Base-by-base conservation (phyloP, 148 eudicot genomes). In the Spergularia marina region DNA sequence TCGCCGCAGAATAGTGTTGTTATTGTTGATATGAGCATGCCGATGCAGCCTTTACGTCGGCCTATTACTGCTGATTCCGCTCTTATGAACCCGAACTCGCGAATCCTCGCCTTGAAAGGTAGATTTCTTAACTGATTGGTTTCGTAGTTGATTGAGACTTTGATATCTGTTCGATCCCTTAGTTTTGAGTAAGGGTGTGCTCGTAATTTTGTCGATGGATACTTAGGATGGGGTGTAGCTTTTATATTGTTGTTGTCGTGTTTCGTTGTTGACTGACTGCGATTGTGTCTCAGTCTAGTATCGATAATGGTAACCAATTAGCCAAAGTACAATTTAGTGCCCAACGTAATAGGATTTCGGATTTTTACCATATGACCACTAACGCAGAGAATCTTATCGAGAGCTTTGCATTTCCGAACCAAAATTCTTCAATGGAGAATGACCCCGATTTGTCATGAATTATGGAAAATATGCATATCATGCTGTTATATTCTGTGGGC, bases 51-150 rank as follows among this genome's bases (percentile, higher is more conserved):
- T 7, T 82, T 94, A 82, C 84, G 98, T 78, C 81, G 98, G 78
- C 97, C 98, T 8, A 94, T 94, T 58, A 94, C 98, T 7, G 98
- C 98, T 0, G 98, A 94, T 66, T 94, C 98, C 11, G 97, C 98
- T 61, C 87, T 94, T 55, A 94, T 94, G 98, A 94, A 94, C 81
- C 98, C 98, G 0, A 88, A 86, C 81, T 72, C 94, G 17, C 85
- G 89, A 82, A 90, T 94, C 65, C 84, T 94, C 10, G 98, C 98
- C 23, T 88, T 94, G 49, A 94, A 94, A 90, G 98, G 98, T 94
- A 88, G 6, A 25, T 53, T 30, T 4, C 1, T 53, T 41, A 1
- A 68, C 53, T 51, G 54, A 68, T 47, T 7, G 11, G 34, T 47
- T 49, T 44, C 10, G 10, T 47, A 49, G 55, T 68, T 68, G 56